Evolutionary conservation across 352 stramenopile species (phyloP), one percentile per base, ranked within the genome.

Genomic region (Globisporangium rhizosaccharum): DNA sequence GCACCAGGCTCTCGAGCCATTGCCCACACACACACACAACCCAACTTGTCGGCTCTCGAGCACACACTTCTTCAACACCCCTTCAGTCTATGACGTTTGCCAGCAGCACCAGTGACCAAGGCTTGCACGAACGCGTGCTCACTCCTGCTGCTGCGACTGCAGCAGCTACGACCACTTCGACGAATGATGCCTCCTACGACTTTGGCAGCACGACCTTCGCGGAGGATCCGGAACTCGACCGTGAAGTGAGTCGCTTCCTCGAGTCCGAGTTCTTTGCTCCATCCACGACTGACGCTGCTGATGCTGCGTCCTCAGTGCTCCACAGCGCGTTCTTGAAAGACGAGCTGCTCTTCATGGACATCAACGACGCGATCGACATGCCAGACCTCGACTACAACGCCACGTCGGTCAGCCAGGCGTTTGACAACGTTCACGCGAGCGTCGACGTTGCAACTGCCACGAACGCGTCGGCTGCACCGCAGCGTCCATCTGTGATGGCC

Each of bases 31-130:
- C 36, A 36, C 41, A 36, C 53, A 59, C 33, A 44, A 25, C 51
- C 37, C 25, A 18, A 54, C 45, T 61, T 51, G 51, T 50, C 17
- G 17, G 45, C 28, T 61, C 20, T 61, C 20, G 28, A n/a, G 20
- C 53, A 44, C 14, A 37, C 30, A 18, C 47, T 12, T 23, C 36
- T 26, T 20, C n/a, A 15, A 18, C 37, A 17, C 26, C 15, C n/a
- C 33, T 12, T 14, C 46, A 33, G 45, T 61, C 56, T 61, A 61
- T 61, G 56, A 54, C 52, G 56, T 55, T 51, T 49, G 56, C 28
- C 18, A 60, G 41, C 62, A 65, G 58, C n/a, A 42, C 42, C 18
- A 41, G 39, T 26, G 54, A 57, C 28, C 23, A 48, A 46, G 20
- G n/a, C 37, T 45, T 53, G 53, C 60, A 55, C 56, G 25, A 49